phyloP scores from a whole-genome alignment of 768 basidiomycete genomes.

The Sarcomyxa edulis region DNA sequence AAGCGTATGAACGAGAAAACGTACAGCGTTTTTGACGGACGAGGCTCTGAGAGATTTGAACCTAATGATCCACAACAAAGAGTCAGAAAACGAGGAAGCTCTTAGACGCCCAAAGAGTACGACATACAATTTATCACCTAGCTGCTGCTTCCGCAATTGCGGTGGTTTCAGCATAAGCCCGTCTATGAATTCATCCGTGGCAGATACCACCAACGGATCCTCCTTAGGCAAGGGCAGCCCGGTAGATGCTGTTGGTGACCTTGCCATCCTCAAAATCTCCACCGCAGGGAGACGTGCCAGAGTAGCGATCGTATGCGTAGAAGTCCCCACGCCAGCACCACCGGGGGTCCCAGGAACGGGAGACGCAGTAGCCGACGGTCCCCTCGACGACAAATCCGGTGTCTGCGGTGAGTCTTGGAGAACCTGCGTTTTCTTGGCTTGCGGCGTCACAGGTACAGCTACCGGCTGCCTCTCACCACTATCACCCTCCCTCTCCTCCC shows the following conservation, averaged over 20 bases:
- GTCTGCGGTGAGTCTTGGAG: constrained; percentile 59
- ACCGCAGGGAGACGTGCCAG: constrained; percentile 70
- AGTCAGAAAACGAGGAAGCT: neutral
- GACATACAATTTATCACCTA: constrained; percentile 73
- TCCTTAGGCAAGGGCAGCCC: constrained; percentile 62
- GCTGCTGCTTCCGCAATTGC: constrained; percentile 67
- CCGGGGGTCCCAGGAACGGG: constrained; percentile 63
- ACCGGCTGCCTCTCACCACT: constrained; percentile 11
- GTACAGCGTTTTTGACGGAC: constrained; percentile 75
- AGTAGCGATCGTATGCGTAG: constrained; percentile 64
- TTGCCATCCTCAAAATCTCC: constrained; percentile 68
- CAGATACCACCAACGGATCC: constrained; percentile 62
- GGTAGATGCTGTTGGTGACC: constrained; percentile 34
- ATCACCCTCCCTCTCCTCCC: constrained; percentile 27
- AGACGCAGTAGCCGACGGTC: constrained; percentile 66
- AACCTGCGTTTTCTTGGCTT: constrained; percentile 48
- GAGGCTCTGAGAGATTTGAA: constrained; percentile 68
- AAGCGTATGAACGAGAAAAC: constrained; percentile 18
- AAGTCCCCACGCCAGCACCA: constrained; percentile 18
- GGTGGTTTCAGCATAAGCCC: constrained; percentile 47
- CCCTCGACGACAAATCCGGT: constrained; percentile 71
- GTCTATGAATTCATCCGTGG: constrained; percentile 73
- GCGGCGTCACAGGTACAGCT: constrained; percentile 49
- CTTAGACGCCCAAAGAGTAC: constrained; percentile 8
- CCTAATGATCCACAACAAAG: constrained; percentile 17